Base-by-base conservation (phyloP, 352 stramenopile species). In the Phytophthora vignae region DNA sequence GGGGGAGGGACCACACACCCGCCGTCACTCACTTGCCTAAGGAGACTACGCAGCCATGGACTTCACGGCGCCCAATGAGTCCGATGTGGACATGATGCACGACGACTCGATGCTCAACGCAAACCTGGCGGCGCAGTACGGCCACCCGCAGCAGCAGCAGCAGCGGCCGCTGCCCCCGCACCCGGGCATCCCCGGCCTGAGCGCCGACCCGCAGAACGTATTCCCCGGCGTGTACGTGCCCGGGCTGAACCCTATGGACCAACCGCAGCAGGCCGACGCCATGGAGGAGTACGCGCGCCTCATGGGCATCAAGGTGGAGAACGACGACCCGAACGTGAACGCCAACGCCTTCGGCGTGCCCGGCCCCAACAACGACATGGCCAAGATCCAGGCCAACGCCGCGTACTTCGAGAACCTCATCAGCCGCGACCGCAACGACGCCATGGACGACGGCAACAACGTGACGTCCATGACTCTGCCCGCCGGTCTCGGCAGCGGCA, bases 301-400 rank as follows among this genome's bases (percentile, higher is more conserved):
- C 12, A 96, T 96, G 85, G 88, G 88, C 36, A 90, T 96, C 57
- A 96, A 93, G 55, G 82, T 96, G 49, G 88, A 95, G 64, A 77
- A 67, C 31, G 73, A 80, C 14, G 84, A 76, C 46, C 79, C 78
- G 4, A 71, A 77, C 31, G 59, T 64, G 10, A 60, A 67, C 19
- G 77, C 80, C 42, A 85, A 88, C 55, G 82, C 75, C 59, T 80
- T 87, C 36, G 64, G 61, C 11, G 49, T 67, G 7, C 36, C 50
- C 2, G 48, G 48, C 22, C 74, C 73, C 50, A 74, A 64, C 44
- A 72, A 75, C 4, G 84, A 92, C 71, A 73, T 85, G 71, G 59
- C 72, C 60, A 91, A 93, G 81, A 87, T 92, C 70, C 88, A 96
- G 46, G 82, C 84, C 12, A 94, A 96, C 58, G 84, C 86, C n/a